Base-by-base conservation (phyloP, 1,284 basidiomycete species). In the Thecaphora frezii region DNA sequence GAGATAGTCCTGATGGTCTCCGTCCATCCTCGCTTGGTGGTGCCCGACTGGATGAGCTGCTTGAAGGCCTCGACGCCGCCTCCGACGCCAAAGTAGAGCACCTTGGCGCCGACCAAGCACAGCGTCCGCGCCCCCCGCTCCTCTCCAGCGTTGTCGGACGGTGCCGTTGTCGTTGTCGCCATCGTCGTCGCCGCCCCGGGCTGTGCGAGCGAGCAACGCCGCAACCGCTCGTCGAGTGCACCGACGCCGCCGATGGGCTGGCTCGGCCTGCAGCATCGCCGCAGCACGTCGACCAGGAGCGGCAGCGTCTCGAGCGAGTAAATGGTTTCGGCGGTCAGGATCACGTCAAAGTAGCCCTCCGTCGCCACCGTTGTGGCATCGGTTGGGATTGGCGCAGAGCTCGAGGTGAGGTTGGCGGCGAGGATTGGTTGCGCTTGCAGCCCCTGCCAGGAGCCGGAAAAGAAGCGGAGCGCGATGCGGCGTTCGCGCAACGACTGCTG, bases 81-180 rank as follows among this genome's bases (percentile, higher is more conserved):
- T 0, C 94, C 94, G 3, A 97, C 93, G 18, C 94, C 94, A 80
- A 97, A 97, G 78, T 98, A 97, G 25, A 97, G 82, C 12, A 91
- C 84, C 80, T 93, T 97, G n/a, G 87, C 88, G 0, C 91, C 90
- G 3, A 91, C 86, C 14, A 93, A 83, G 71, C 87, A 89, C 10
- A 84, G 41, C 61, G 80, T 79, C 28, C 46, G 42, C 4, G 28
- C 16, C 5, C 24, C 43, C 22, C 30, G 25, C 36, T 36, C 21
- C 33, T 24, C n/a, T n/a, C n/a, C n/a, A n/a, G n/a, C n/a, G n/a
- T 47, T 26, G 19, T 18, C 49, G 48, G 43, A 43, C 36, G 39
- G n/a, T n/a, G n/a, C n/a, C n/a, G 26, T 24, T 19, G 25, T 44
- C n/a, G 44, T 44, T 16, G 49, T 53, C 16, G 49, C 41, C 22